Evolutionary conservation across 345 rosid genomes (phyloP).

Genomic region (Melaleuca alternifolia): DNA sequence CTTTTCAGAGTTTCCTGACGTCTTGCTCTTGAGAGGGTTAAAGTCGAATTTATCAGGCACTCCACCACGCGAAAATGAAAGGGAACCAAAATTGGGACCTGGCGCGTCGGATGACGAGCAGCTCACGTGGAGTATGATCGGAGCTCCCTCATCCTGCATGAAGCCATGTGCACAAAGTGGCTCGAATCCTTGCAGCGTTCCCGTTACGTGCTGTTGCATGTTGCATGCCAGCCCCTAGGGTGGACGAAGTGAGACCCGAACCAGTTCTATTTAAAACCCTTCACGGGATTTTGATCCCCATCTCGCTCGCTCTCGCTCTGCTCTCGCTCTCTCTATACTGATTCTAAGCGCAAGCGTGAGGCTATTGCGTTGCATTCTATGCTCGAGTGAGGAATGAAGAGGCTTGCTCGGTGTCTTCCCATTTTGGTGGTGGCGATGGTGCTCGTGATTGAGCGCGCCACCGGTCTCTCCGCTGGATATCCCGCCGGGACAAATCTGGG

Average conservation of each 20-base stretch:
- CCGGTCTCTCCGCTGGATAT: neutral
- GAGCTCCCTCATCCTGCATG: neutral
- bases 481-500: neutral
- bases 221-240: neutral
- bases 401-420: neutral
- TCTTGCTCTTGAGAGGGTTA: neutral
- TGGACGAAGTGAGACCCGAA: neutral
- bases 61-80: neutral
- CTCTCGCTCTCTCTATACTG: neutral
- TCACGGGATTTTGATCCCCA: neutral
- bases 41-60: neutral
- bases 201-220: neutral
- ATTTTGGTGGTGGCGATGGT: neutral
- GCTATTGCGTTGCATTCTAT: neutral
- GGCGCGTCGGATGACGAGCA: neutral
- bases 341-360: neutral
- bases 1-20: neutral
- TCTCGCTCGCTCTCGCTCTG: neutral
- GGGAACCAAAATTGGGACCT: neutral
- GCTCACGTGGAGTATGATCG: neutral
- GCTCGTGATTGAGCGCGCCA: neutral
- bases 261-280: neutral
- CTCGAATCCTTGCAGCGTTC: neutral
- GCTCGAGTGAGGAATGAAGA: neutral
- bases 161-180: neutral